A percentile compares a stretch with the other conserved stretches of the same genome.
phyloP scores from a whole-genome alignment of 2,329 filamentous ascomycete genomes.

The Talaromyces sp. region DNA sequence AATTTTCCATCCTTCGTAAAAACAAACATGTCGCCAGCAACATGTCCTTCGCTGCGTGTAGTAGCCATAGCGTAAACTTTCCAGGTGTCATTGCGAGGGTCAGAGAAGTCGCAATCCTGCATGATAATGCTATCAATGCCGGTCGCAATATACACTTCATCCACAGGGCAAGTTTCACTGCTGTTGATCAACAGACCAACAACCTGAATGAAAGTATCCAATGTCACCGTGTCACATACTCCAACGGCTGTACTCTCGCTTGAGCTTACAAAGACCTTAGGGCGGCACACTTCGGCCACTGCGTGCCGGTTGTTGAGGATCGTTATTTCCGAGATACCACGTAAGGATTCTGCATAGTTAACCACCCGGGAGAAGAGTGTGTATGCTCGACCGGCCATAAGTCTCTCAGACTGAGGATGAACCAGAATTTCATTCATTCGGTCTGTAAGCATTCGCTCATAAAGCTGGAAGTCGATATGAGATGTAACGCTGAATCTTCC shows the following conservation, averaged over 20 bases:
- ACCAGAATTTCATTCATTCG: slow-evolving; percentile 14
- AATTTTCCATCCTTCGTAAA: slow-evolving; percentile 13
- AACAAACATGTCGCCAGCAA: slow-evolving; percentile 17
- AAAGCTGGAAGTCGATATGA: slow-evolving; percentile 11
- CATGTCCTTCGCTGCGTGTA: slow-evolving; percentile 6
- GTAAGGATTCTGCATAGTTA: slow-evolving; percentile 10
- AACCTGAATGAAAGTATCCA: slow-evolving; percentile 13
- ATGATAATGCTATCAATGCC: slow-evolving; percentile 15
- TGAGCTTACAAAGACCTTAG: slow-evolving; percentile 6
- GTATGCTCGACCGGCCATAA: slow-evolving; percentile 16
- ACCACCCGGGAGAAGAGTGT: slow-evolving; percentile 16
- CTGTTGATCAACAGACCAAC: slow-evolving; percentile 16
- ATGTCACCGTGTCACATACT: slow-evolving; percentile 14
- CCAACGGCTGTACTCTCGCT: slow-evolving; percentile 7
- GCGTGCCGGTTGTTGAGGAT: slow-evolving; percentile 13
- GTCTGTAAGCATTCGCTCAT: slow-evolving; percentile 15
- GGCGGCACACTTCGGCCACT: slow-evolving; percentile 5
- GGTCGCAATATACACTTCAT: slow-evolving; percentile 12
- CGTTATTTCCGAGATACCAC: slow-evolving; percentile 14
- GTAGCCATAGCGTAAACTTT: slow-evolving; percentile 14
- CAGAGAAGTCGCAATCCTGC: slow-evolving; percentile 14
- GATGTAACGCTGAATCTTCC: slow-evolving; percentile 11
- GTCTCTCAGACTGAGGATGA: slow-evolving; percentile 12
- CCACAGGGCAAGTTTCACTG: slow-evolving; percentile 11
- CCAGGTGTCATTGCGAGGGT: slow-evolving; percentile 8